Evolutionary conservation across 1,139 yeast genomes (phyloP).

Genomic region (Scheffersomyces cryptocercus): DNA sequence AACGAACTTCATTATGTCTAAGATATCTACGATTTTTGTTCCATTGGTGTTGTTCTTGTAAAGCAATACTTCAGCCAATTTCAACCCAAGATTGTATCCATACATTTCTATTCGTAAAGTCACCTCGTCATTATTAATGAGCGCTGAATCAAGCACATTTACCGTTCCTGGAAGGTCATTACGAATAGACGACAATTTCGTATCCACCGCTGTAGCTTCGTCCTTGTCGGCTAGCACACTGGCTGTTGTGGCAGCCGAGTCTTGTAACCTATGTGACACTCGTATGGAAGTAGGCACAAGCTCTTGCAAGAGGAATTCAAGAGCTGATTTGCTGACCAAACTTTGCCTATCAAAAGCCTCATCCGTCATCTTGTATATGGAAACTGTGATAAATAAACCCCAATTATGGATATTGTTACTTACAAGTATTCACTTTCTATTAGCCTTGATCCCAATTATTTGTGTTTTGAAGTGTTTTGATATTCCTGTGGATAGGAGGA

Average conservation of each 20-base stretch:
- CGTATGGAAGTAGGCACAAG: slow-evolving; percentile 70
- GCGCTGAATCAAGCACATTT: slow-evolving; percentile 34
- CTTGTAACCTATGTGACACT: slow-evolving; percentile 37
- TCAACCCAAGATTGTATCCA: slow-evolving; percentile 75
- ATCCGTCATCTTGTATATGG: slow-evolving; percentile 8
- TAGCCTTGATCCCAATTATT: no score
- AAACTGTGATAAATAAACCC: not conserved
- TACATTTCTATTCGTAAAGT: slow-evolving; percentile 61
- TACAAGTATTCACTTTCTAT: no score
- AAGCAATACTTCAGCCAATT: slow-evolving; percentile 70
- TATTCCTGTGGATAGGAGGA: no score
- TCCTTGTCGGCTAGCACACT: slow-evolving; percentile 6
- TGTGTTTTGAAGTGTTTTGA: no score
- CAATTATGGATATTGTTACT: not conserved
- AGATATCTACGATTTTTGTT: slow-evolving; percentile 56
- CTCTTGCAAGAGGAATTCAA: slow-evolving; percentile 71
- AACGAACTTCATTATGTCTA: slow-evolving; percentile 86
- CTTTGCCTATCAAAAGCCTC: slow-evolving; percentile 25
- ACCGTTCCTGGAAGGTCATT: slow-evolving; percentile 47
- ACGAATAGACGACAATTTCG: slow-evolving; percentile 22
- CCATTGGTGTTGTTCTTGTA: slow-evolving; percentile 31
- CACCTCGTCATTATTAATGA: slow-evolving; percentile 51
- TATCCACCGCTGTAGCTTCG: slow-evolving; percentile 13
- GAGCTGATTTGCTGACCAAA: slow-evolving; percentile 47
- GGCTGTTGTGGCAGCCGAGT: slow-evolving; percentile 1